Conservation (phyloP, 805 yeast genomes). For the Ascoidea rubescens region DNA sequence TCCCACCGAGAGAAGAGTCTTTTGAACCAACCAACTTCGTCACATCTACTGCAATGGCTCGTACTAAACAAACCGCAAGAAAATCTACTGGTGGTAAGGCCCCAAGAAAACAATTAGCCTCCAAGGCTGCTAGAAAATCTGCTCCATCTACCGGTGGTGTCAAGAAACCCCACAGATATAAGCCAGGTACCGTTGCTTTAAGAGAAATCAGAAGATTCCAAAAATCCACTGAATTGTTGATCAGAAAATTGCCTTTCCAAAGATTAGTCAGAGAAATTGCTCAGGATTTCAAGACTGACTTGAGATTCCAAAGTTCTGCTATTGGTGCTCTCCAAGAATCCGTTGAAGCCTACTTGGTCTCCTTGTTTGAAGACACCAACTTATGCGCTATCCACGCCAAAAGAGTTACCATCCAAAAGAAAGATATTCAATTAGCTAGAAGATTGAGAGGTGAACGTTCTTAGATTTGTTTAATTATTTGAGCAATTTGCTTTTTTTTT, state of each 20-base stretch:
- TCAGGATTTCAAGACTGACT: conserved; percentile 75
- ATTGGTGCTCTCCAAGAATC: conserved; percentile 87
- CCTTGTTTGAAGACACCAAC: conserved; percentile 80
- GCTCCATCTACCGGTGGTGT: conserved; percentile 81
- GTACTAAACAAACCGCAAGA: conserved; percentile 84
- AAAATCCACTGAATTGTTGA: conserved; percentile 74
- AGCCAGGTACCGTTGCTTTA: conserved; percentile 91
- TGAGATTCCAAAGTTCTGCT: conserved; percentile 82
- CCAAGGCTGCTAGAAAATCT: conserved; percentile 83
- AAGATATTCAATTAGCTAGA: too few species aligned
- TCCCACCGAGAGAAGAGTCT: too few species aligned
- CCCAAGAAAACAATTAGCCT: conserved; percentile 84
- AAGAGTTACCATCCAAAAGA: too few species aligned
- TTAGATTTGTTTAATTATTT: too few species aligned
- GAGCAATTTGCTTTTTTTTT: too few species aligned
- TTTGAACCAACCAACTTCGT: too few species aligned
- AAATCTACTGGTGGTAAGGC: conserved; percentile 89
- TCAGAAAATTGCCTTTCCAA: conserved; percentile 85
- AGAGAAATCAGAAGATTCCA: conserved; percentile 89
- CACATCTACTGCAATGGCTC: too few species aligned
- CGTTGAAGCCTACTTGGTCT: conserved; percentile 78
- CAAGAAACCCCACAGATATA: conserved; percentile 87
- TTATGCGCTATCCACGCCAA: conserved; percentile 73
- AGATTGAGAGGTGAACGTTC: too few species aligned
- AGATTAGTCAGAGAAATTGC: conserved; percentile 84